Conservation (phyloP, 2,329 filamentous ascomycete genomes). For the Leptographium lundbergii region DNA sequence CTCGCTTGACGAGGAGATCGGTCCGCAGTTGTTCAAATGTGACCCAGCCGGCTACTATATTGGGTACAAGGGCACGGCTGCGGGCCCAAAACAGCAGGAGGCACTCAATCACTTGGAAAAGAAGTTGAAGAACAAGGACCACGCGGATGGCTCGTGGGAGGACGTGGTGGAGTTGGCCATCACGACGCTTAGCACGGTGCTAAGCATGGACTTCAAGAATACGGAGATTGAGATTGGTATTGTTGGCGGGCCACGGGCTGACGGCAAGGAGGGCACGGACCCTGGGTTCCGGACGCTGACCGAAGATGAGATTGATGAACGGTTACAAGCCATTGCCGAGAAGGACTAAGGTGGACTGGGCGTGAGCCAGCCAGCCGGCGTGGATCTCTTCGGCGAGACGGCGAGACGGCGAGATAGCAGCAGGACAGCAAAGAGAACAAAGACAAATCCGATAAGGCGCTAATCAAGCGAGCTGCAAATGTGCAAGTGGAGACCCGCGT, state of each 20-base stretch:
- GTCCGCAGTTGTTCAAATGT: slow-evolving; percentile 95
- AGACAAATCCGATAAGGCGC: not conserved
- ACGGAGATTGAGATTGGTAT: slow-evolving; percentile 96
- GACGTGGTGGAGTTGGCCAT: slow-evolving; percentile 97
- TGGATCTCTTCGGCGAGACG: not conserved
- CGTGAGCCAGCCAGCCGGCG: not conserved
- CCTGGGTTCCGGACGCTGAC: slow-evolving; percentile 76
- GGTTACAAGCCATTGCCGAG: slow-evolving; percentile 94
- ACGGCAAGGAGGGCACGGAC: slow-evolving; percentile 73
- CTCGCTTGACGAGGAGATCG: slow-evolving; percentile 82
- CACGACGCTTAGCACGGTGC: slow-evolving; percentile 83
- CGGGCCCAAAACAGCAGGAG: slow-evolving; percentile 96
- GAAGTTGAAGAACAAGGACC: slow-evolving; percentile 99
- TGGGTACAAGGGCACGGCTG: slow-evolving; percentile 95
- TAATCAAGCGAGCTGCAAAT: no score
- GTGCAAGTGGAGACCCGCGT: not conserved
- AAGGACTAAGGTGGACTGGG: slow-evolving; percentile 54
- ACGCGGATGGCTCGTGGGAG: slow-evolving; percentile 84
- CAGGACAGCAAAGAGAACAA: not conserved
- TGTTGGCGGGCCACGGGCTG: slow-evolving; percentile 72
- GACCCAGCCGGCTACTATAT: slow-evolving; percentile 97
- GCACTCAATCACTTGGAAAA: slow-evolving; percentile 97
- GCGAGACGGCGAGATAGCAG: not conserved
- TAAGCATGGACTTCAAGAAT: slow-evolving; percentile 99
- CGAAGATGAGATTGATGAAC: slow-evolving; percentile 96